Percentiles rank a stretch among this genome's conserved stretches.
phyloP scores from a whole-genome alignment of 2,329 filamentous ascomycete genomes.

The Clonostachys sp. region DNA sequence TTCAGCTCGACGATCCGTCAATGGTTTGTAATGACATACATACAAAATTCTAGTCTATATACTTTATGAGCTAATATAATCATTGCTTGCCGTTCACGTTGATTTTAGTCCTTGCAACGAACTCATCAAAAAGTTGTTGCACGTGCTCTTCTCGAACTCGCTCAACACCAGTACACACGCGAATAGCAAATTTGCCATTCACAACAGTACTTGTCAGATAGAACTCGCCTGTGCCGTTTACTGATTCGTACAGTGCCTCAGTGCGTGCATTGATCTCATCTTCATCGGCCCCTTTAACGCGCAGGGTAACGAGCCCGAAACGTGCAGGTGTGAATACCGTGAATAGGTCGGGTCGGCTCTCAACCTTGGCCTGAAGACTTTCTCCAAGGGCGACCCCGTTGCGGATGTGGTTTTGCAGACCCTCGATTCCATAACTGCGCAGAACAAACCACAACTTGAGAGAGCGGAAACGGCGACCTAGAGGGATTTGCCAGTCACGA shows the following conservation, averaged over 20 bases:
- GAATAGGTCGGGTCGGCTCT: conserved; percentile 63
- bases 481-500: conserved; percentile 94
- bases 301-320: conserved; percentile 77
- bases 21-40: no score
- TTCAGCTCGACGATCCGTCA: no score
- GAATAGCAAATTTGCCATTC: conserved; percentile 70
- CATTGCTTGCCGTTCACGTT: no score
- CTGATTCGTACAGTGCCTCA: conserved; percentile 67
- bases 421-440: conserved; percentile 73
- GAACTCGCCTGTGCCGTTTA: conserved; percentile 72
- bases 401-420: conserved; percentile 69
- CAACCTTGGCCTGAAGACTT: conserved; percentile 59
- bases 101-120: no score
- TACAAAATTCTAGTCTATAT: no score
- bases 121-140: conserved; percentile 53
- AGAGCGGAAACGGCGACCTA: conserved; percentile 81
- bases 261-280: conserved; percentile 64
- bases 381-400: conserved; percentile 67
- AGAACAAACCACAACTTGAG: conserved; percentile 96
- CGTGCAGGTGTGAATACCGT: conserved; percentile 67
- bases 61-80: no score
- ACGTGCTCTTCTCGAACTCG: conserved; percentile 69
- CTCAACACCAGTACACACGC: conserved; percentile 71
- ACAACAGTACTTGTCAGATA: conserved; percentile 79
- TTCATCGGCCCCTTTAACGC: conserved; percentile 38